Evolutionary conservation across 176 grass and related monocot genomes (phyloP), one percentile per base, ranked within the genome.

Genomic region (Canna indica): DNA sequence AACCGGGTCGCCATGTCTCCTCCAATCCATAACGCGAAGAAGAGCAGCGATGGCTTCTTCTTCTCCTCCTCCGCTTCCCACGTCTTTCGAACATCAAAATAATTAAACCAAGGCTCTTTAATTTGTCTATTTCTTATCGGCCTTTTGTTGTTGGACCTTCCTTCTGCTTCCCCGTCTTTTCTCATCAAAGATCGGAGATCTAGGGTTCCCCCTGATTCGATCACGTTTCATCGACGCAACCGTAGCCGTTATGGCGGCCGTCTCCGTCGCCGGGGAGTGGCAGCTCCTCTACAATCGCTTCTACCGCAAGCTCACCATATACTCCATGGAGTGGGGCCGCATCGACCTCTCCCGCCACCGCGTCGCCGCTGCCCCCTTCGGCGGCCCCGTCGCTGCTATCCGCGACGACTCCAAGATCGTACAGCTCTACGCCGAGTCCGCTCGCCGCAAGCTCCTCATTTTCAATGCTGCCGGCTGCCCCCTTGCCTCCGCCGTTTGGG

Each of bases 361-460:
- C 68, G 59, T 96, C 27, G 79, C 93, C 1, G 82, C 83, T 0
- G 86, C 88, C 4, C 83, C 93, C 16, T 90, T 96, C 47, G 93
- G 93, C 0, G 93, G 93, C 5, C 93, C 93, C 31, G 75, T 96
- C 53, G 88, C 93, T n/a, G 88, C 93, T 71, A 90, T 96, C 63
- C 83, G 93, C 50, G 93, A 96, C 67, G 93, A 96, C 77, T 91
- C 93, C 20, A 96, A 96, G 83, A 96, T 96, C 79, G 93, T 96
- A 41, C 93, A 96, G 81, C 80, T 96, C 62, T 78, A 84, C 76
- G 85, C 86, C 57, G 93, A 96, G 79, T 90, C 93, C 32, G 90
- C 93, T 7, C 93, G 93, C 44, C 88, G 93, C 14, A 88, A 87
- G 77, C 84, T 96, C 56, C 93, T 87, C 78, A 85, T 96, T 63